These are phyloP conservation scores for Forsythia viridissima DNA, from an alignment of 257 asterid species.

Conservation along the genomic window DNA sequence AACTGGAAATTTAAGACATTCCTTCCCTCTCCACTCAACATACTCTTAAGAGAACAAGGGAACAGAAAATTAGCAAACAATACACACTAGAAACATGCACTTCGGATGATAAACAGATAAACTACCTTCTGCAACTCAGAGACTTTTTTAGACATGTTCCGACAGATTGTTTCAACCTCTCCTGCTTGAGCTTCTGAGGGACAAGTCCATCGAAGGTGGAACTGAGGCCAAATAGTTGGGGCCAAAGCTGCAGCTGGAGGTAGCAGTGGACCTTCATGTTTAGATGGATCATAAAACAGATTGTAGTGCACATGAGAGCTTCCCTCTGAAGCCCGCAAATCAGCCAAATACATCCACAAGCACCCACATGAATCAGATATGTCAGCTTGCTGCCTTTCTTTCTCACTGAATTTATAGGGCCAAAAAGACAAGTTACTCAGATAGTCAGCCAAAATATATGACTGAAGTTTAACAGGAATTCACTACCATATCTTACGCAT, in stretches of 20 bases:
- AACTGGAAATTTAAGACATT: neutral
- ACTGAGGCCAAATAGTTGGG: conserved; percentile 97
- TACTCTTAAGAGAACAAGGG: neutral
- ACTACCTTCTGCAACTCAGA: conserved; percentile 78
- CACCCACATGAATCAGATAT: conserved; percentile 81
- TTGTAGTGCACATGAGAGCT: conserved; percentile 77
- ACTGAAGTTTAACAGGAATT: neutral
- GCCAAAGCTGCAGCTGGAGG: conserved; percentile 99
- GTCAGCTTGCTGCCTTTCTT: conserved; percentile 92
- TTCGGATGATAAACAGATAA: neutral
- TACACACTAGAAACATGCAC: neutral
- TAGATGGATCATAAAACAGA: conserved; percentile 79
- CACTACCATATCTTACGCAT: neutral
- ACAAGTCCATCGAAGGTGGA: conserved; percentile 98
- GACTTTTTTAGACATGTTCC: conserved; percentile 62
- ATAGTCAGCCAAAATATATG: conserved; percentile 3
- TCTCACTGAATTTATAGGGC: conserved; percentile 58
- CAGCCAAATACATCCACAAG: conserved; percentile 84
- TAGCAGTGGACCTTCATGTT: conserved; percentile 60
- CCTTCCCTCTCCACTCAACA: neutral
- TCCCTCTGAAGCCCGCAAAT: conserved; percentile 71
- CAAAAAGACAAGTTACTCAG: conserved; percentile 8
- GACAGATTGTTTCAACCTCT: conserved; percentile 79
- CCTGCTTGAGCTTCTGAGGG: conserved; percentile 92
- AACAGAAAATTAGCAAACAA: neutral